Evolutionary conservation across 2,329 filamentous ascomycete genomes (phyloP).

Genomic region (Aspergillus puulaauensis): DNA sequence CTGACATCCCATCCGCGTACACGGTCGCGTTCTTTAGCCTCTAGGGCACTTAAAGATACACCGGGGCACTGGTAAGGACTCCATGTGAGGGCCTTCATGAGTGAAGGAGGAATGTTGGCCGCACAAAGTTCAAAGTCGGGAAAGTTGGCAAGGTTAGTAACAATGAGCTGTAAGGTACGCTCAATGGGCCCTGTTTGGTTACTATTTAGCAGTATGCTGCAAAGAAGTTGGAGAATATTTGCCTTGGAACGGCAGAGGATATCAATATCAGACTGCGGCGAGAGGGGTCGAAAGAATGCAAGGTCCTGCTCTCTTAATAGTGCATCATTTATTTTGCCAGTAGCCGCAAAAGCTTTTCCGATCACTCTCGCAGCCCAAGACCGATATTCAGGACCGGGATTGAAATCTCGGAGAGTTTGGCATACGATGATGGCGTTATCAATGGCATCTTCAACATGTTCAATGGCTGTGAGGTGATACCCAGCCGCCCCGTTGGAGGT

Average conservation of each 20-base stretch:
- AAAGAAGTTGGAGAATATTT: constrained; percentile 62
- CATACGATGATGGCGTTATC: constrained; percentile 67
- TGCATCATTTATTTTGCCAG: constrained; percentile 59
- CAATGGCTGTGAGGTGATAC: constrained; percentile 65
- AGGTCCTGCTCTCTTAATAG: constrained; percentile 45
- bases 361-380: constrained; percentile 84
- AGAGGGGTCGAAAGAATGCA: constrained; percentile 21
- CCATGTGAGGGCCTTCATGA: constrained; percentile 45
- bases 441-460: constrained; percentile 63
- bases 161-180: constrained; percentile 44
- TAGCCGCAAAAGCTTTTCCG: constrained; percentile 78
- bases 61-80: constrained; percentile 40
- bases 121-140: constrained; percentile 36
- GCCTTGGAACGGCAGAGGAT: constrained; percentile 54
- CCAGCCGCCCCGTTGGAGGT: constrained; percentile 66
- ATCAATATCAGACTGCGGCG: constrained; percentile 9
- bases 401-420: constrained; percentile 68
- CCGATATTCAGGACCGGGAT: constrained; percentile 67
- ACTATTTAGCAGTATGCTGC: constrained; percentile 60
- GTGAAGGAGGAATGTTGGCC: constrained; percentile 33
- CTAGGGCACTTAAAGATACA: constrained; percentile 21
- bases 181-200: constrained; percentile 51
- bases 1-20: constrained; percentile 20
- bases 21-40: constrained; percentile 17
- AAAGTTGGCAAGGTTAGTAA: constrained; percentile 32